These are phyloP conservation scores for Cystofilobasidium ferigula DNA, from an alignment of 768 basidiomycete genomes.

Conservation along the genomic window DNA sequence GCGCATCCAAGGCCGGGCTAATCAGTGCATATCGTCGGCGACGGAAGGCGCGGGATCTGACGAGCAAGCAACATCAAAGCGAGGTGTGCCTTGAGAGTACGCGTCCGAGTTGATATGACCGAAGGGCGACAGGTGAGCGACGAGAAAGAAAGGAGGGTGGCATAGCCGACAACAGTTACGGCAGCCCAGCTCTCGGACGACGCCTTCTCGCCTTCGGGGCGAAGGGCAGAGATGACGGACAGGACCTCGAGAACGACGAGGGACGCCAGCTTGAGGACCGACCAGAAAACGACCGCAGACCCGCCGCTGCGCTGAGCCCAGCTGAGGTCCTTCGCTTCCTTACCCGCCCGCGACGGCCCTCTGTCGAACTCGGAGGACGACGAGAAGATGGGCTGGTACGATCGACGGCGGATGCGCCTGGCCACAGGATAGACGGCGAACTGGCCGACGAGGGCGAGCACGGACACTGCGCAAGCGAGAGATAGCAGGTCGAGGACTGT, in stretches of 20 bases:
- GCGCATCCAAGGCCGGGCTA: no score
- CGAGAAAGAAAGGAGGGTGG: constrained; percentile 2
- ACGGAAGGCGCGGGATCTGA: not conserved
- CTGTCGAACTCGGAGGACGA: constrained; percentile 17
- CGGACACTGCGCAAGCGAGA: not conserved
- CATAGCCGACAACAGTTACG: not conserved
- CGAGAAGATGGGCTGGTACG: constrained; percentile 11
- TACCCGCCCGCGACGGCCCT: constrained; percentile 1
- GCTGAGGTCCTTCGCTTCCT: not conserved
- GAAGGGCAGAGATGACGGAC: constrained; percentile 2
- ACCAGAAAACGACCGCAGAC: constrained; percentile 14
- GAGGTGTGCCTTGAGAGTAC: constrained; percentile 19
- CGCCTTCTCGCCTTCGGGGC: constrained; percentile 5
- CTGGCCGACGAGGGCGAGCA: not conserved
- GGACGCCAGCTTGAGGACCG: not conserved
- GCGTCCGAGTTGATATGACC: constrained; percentile 9
- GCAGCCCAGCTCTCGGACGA: constrained; percentile 3
- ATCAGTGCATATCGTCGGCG: not conserved
- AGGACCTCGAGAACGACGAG: constrained; percentile 11
- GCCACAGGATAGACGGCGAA: not conserved
- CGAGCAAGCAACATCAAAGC: constrained; percentile 5
- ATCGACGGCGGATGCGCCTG: no score
- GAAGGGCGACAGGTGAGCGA: constrained; percentile 16
- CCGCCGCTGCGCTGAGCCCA: constrained; percentile 20
- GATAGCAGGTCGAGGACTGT: not conserved